phyloP scores from a whole-genome alignment of 2,329 filamentous ascomycete species.

The Coleophoma cylindrospora region DNA sequence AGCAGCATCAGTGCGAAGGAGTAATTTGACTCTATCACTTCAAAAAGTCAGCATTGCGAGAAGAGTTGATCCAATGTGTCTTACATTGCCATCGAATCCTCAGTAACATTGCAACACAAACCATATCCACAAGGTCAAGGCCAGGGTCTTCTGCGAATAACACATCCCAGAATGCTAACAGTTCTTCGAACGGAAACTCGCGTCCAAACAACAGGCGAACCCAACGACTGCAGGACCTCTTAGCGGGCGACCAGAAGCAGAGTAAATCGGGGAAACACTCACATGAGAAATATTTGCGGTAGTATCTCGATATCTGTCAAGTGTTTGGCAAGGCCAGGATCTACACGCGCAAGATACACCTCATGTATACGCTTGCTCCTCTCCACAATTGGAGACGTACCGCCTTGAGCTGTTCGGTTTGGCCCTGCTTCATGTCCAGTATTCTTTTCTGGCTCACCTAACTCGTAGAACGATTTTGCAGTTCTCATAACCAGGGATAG shows the following conservation, averaged over 20 bases:
- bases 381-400: conserved; percentile 70
- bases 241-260: too few relatives aligned
- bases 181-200: conserved; percentile 84
- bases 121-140: conserved; percentile 76
- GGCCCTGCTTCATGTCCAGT: conserved; percentile 17
- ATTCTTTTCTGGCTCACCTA: conserved; percentile 35
- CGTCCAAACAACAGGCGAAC: conserved; percentile 87
- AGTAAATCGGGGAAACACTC: conserved; percentile 23
- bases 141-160: conserved; percentile 82
- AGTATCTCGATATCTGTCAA: conserved; percentile 80
- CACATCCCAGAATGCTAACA: conserved; percentile 83
- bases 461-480: conserved; percentile 80
- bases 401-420: conserved; percentile 20
- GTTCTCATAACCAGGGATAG: conserved; percentile 86
- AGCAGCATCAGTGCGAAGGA: conserved; percentile 77
- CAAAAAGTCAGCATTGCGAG: conserved; percentile 4
- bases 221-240: conserved; percentile 56
- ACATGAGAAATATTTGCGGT: conserved; percentile 97
- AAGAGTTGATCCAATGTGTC: conserved; percentile 23
- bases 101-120: conserved; percentile 92
- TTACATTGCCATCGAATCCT: conserved; percentile 84
- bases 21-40: conserved; percentile 83
- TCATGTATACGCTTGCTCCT: conserved; percentile 86
- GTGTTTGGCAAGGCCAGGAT: conserved; percentile 79
- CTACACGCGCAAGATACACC: conserved; percentile 68